Evolutionary conservation across 1,139 yeast genomes (phyloP), one percentile per base, ranked within the genome.

Genomic region (Hansenula lynferdii): DNA sequence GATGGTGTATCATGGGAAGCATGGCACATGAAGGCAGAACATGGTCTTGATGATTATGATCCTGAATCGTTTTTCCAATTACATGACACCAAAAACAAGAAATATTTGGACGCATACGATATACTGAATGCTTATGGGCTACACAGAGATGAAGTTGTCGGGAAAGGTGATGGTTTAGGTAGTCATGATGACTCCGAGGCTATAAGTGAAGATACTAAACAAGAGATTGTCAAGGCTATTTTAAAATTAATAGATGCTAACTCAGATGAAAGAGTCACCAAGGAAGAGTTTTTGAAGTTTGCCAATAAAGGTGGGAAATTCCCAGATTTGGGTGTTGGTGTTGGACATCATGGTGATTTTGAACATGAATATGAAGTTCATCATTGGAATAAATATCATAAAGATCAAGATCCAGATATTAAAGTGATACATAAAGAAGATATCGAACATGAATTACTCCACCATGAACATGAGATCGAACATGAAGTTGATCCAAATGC

Each of bases 311-410:
- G 95, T 6, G 83, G 85, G 2, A 76, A 75, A 47, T 73, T 92
- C 55, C 97, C 97, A 1, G 97, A 92, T 60, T 79, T 89, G 58
- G 96, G 96, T 8, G 80, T 82, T 45, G 97, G 97, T 17, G 92
- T 86, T n/a, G 97, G 98, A 15, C 97, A 90, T 57, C 97, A 90
- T 62, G 83, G 90, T 36, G 96, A 87, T 62, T 92, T 89, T 55
- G 98, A 92, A 61, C 75, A 77, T 49, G 97, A 90, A 57, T 90
- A 89, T 56, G 97, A 90, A 53, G 80, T 85, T 44, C 97, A 92
- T 59, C 97, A 92, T 60, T 92, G 97, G 97, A 77, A 80, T 46
- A 69, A 87, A 60, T 85, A 75, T 59, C 97, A 92, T 60, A 75
- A 80, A 37, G 78, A 85, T 45, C 65, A 72, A 41, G 97, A 89